Evolutionary conservation across 2,329 filamentous ascomycete species (phyloP).

Genomic region (Niveomyces coronatus): DNA sequence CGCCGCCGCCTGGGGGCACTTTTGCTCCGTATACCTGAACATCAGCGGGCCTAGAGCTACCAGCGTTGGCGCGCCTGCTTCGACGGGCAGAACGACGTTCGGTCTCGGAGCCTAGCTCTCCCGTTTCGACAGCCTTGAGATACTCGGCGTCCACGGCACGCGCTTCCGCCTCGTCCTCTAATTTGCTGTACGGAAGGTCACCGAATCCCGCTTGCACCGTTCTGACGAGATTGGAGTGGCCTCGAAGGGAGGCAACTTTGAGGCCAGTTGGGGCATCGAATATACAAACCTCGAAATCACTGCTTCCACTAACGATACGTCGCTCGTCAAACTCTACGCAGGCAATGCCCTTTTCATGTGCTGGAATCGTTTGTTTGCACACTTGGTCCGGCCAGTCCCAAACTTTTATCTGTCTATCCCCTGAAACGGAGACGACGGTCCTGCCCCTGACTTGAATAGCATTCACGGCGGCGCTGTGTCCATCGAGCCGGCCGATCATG

Average conservation of each 20-base stretch:
- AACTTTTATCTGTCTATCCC: slow-evolving; percentile 85
- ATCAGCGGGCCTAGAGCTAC: slow-evolving; percentile 64
- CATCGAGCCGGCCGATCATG: slow-evolving; percentile 68
- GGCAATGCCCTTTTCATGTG: slow-evolving; percentile 90
- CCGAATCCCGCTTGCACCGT: slow-evolving; percentile 94
- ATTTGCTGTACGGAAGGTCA: slow-evolving; percentile 69
- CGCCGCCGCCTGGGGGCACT: slow-evolving; percentile 82
- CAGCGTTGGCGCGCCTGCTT: slow-evolving; percentile 49
- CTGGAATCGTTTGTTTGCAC: slow-evolving; percentile 68
- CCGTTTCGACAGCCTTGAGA: slow-evolving; percentile 48
- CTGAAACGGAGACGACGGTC: slow-evolving; percentile 88
- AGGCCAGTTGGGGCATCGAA: slow-evolving; percentile 80
- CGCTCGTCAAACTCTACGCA: slow-evolving; percentile 95
- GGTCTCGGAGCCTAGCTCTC: slow-evolving; percentile 30
- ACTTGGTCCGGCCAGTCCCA: slow-evolving; percentile 81
- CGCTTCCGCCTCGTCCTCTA: slow-evolving; percentile 65
- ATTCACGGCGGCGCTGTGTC: slow-evolving; percentile 87
- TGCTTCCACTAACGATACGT: slow-evolving; percentile 90
- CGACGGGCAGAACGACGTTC: slow-evolving; percentile 21
- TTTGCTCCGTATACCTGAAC: slow-evolving; percentile 75
- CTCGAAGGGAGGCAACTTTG: slow-evolving; percentile 78
- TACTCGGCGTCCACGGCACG: slow-evolving; percentile 63
- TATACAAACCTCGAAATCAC: slow-evolving; percentile 90
- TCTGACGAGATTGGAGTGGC: slow-evolving; percentile 76
- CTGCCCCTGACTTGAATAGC: slow-evolving; percentile 82